Base-by-base conservation (phyloP, 169 alveolate species). In the Plasmodium gallinaceum region DNA sequence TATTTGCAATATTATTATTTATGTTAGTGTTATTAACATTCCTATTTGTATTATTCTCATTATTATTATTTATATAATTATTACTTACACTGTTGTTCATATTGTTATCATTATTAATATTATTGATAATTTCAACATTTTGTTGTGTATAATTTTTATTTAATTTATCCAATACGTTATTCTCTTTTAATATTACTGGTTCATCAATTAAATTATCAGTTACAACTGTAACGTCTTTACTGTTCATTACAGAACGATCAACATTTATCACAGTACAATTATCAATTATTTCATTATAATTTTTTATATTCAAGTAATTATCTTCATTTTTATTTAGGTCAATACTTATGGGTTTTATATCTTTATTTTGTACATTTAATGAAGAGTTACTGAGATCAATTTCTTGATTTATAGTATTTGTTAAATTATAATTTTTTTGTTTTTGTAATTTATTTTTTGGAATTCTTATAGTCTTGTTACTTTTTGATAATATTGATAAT, bases 361-460 rank as follows among this genome's bases (percentile, higher is more conserved):
- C 16, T 69, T 69, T 54, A 54, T 54, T 54, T 54, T 18, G 22
- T 18, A 54, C 8, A 24, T 54, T 54, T 54, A 24, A 54, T 18
- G 64, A 54, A 54, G 16, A 18, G 14, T 54, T 22, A 54, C 14
- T 54, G 22, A 24, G 22, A 54, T 5, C 8, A 54, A 18, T 54
- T 12, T 24, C 24, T 61, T 12, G 18, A 22, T 61, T 14, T 22
- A 3, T 61, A 18, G 22, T 10, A 18, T 61, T 22, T 18, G 43
- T 18, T 24, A 61, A 18, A 61, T 48, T 48, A 48, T 2, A 48
- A 48, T 61, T 65, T 65, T 65, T 65, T n/a, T 32, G 12, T 37
- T 65, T 65, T 68, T 43, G 76, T 68, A 18, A 14, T 45, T 18
- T 68, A 8, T 60, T 32, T 22, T 37, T 65, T 65, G 32, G 0